Percentiles rank a stretch among this genome's conserved stretches.
These are phyloP conservation scores for Coccinonectria pachysandricola DNA, from an alignment of 2,329 filamentous ascomycete genomes.

Conservation along the genomic window DNA sequence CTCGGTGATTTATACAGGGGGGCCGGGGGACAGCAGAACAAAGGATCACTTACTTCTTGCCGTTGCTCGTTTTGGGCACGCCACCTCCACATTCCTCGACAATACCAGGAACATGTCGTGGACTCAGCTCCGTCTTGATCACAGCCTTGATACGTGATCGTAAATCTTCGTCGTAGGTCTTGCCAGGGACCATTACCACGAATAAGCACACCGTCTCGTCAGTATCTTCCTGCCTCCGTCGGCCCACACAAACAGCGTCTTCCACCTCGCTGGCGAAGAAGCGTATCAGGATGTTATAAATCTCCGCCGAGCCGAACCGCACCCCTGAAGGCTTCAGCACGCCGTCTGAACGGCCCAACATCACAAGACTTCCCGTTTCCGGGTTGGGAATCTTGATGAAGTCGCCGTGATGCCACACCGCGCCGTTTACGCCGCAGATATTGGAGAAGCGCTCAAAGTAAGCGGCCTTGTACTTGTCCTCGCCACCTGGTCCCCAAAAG, in stretches of 20 bases:
- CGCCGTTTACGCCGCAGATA: conserved; percentile 26
- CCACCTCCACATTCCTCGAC: conserved; percentile 69
- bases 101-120: conserved; percentile 77
- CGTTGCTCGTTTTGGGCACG: conserved; percentile 86
- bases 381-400: conserved; percentile 63
- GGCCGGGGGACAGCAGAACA: background rate
- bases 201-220: conserved; percentile 89
- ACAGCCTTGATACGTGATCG: conserved; percentile 52
- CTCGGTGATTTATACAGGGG: no score
- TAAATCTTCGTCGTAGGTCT: conserved; percentile 48
- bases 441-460: conserved; percentile 78
- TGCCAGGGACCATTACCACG: conserved; percentile 59
- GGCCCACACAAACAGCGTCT: conserved; percentile 80
- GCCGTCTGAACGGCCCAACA: conserved; percentile 88
- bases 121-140: conserved; percentile 70
- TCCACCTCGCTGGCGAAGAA: conserved; percentile 71
- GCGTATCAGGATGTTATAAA: conserved; percentile 85
- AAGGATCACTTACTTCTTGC: conserved; percentile 85
- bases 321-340: conserved; percentile 89
- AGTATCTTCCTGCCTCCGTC: conserved; percentile 56
- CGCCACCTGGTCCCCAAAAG: conserved; percentile 62
- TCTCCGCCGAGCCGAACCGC: conserved; percentile 86
- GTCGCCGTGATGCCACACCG: conserved; percentile 89
- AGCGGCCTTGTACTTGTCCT: conserved; percentile 66
- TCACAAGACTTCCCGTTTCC: conserved; percentile 66